phyloP scores from a whole-genome alignment of 1,139 yeast species.

The Diutina mesorugosa region DNA sequence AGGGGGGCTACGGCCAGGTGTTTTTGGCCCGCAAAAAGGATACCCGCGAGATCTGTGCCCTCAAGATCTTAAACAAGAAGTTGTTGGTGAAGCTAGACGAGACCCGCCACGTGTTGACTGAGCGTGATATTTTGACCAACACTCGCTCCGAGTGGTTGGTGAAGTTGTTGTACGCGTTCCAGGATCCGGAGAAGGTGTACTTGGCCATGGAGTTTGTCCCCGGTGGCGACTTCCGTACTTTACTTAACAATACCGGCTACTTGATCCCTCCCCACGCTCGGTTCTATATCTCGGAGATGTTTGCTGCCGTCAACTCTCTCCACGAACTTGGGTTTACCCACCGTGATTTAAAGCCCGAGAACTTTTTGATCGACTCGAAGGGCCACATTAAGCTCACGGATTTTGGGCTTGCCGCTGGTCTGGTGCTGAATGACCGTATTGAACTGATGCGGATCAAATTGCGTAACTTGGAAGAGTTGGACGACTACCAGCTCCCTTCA shows the following conservation, averaged over 20 bases:
- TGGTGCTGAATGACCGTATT: slow-evolving; percentile 84
- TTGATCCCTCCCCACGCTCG: slow-evolving; percentile 92
- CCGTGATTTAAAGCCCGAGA: slow-evolving; percentile 95
- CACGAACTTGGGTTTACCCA: slow-evolving; percentile 95
- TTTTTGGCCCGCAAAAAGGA: slow-evolving; percentile 90
- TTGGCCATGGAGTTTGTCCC: slow-evolving; percentile 99
- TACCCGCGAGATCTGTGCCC: slow-evolving; percentile 90
- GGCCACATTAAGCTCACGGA: slow-evolving; percentile 97
- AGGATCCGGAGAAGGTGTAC: slow-evolving; percentile 79
- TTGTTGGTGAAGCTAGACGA: slow-evolving; percentile 82
- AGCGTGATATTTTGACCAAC: slow-evolving; percentile 89
- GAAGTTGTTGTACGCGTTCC: slow-evolving; percentile 86
- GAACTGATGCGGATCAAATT: slow-evolving; percentile 85
- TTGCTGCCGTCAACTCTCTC: slow-evolving; percentile 82
- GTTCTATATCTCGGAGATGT: slow-evolving; percentile 93
- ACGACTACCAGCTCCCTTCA: slow-evolving; percentile 57
- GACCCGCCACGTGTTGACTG: slow-evolving; percentile 90
- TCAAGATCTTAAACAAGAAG: slow-evolving; percentile 83
- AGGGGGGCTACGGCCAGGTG: slow-evolving; percentile 98
- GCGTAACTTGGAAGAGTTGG: slow-evolving; percentile 64
- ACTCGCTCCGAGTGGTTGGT: slow-evolving; percentile 96
- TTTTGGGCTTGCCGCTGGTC: slow-evolving; percentile 95
- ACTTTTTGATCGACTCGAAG: slow-evolving; percentile 82
- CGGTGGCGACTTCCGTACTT: slow-evolving; percentile 96
- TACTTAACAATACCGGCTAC: slow-evolving; percentile 85